Evolutionary conservation across 768 basidiomycete species (phyloP).

Genomic region (Tulasnella sp.): DNA sequence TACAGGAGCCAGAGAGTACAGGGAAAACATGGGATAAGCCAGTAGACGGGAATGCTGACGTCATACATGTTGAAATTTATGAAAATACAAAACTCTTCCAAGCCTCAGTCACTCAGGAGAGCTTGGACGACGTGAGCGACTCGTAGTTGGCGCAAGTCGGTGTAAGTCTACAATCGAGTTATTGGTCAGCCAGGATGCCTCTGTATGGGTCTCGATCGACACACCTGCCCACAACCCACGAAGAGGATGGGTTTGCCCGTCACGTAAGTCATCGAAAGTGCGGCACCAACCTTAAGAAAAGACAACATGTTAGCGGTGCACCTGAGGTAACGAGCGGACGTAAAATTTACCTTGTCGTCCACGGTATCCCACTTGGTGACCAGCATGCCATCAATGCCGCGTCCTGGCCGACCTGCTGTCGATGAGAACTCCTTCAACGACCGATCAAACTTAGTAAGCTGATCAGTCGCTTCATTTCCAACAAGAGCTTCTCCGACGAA

Average conservation of each 20-base stretch:
- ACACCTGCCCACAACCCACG: slow-evolving; percentile 92
- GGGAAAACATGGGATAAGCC: neutral
- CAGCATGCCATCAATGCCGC: slow-evolving; percentile 97
- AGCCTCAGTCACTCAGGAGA: slow-evolving; percentile 61
- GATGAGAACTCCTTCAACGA: slow-evolving; percentile 88
- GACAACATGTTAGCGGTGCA: neutral
- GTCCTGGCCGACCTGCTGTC: slow-evolving; percentile 51
- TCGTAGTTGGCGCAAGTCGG: slow-evolving; percentile 82
- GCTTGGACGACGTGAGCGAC: slow-evolving; percentile 92
- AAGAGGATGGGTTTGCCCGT: slow-evolving; percentile 98
- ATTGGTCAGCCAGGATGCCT: neutral
- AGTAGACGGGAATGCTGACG: neutral
- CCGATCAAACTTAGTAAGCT: slow-evolving; percentile 92
- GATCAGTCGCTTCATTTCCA: slow-evolving; percentile 98
- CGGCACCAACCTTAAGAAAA: slow-evolving; percentile 76
- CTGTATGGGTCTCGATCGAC: slow-evolving; percentile 25
- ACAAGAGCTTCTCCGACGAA: slow-evolving; percentile 98
- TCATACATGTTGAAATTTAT: neutral
- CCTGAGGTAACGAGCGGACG: neutral
- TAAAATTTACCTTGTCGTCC: slow-evolving; percentile 71
- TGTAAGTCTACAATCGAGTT: slow-evolving; percentile 65
- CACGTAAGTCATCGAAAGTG: slow-evolving; percentile 97
- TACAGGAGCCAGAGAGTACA: neutral
- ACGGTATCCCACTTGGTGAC: slow-evolving; percentile 99
- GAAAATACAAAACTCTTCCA: neutral